Percentiles rank a stretch among this genome's conserved stretches.
Evolutionary conservation across 495 filamentous ascomycete genomes (phyloP).

Genomic region (Penicillium nucicola): DNA sequence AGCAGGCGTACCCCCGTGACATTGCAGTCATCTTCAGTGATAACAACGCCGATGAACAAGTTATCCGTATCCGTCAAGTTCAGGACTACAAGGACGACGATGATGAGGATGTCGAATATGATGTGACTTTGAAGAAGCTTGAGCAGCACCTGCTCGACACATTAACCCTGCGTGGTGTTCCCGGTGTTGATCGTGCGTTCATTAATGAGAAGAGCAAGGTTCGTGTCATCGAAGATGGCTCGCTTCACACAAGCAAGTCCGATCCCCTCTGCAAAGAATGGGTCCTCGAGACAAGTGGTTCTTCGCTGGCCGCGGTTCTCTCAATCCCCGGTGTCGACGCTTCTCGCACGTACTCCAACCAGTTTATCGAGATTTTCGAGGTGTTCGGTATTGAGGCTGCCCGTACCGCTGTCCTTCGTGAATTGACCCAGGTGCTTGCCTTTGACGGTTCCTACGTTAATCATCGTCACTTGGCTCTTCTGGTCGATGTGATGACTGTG

Average conservation of each 20-base stretch:
- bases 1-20: slow-evolving; percentile 81
- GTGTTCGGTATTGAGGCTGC: slow-evolving; percentile 96
- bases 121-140: slow-evolving; percentile 84
- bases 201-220: slow-evolving; percentile 76
- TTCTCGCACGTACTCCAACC: slow-evolving; percentile 88
- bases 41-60: slow-evolving; percentile 93
- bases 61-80: slow-evolving; percentile 89
- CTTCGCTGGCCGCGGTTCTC: slow-evolving; percentile 76
- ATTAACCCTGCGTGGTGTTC: slow-evolving; percentile 83
- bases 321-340: slow-evolving; percentile 85
- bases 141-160: slow-evolving; percentile 88
- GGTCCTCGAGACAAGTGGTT: slow-evolving; percentile 92
- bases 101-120: slow-evolving; percentile 79
- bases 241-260: slow-evolving; percentile 64
- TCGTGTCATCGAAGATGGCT: slow-evolving; percentile 59
- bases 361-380: slow-evolving; percentile 87
- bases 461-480: slow-evolving; percentile 91
- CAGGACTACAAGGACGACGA: slow-evolving; percentile 68
- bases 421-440: slow-evolving; percentile 85
- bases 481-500: slow-evolving; percentile 98
- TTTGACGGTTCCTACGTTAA: slow-evolving; percentile 99
- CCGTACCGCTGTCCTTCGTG: slow-evolving; percentile 76
- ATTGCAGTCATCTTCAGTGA: slow-evolving; percentile 95
- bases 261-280: slow-evolving; percentile 79
- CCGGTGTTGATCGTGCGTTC: slow-evolving; percentile 85